Evolutionary conservation across 2,329 filamentous ascomycete species (phyloP).

Genomic region (Lachnellula cervina): DNA sequence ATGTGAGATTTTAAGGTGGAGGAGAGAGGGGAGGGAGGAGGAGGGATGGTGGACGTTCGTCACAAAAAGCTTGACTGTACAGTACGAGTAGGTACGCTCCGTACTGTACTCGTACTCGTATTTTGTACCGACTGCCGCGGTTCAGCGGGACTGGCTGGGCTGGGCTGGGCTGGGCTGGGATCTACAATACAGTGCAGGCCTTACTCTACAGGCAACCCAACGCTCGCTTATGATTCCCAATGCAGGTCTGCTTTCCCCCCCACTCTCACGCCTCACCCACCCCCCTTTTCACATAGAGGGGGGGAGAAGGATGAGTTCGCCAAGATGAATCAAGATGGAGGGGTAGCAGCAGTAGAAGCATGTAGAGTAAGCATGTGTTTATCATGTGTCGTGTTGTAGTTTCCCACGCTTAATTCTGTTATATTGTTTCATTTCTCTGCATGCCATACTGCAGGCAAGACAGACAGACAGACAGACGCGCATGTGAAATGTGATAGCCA

Average conservation of each 20-base stretch:
- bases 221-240: slow-evolving; percentile 8
- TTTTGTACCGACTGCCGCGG: background rate
- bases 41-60: background rate
- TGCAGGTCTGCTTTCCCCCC: background rate
- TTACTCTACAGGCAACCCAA: too few relatives aligned
- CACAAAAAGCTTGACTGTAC: background rate
- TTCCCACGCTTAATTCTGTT: too few relatives aligned
- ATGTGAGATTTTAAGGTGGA: background rate
- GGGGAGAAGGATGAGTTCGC: background rate
- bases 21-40: background rate
- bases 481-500: slow-evolving; percentile 4
- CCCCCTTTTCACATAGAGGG: background rate
- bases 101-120: too few relatives aligned
- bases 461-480: too few relatives aligned
- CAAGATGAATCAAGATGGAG: background rate
- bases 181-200: background rate
- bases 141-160: background rate
- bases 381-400: background rate
- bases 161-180: background rate
- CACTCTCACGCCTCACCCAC: background rate
- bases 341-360: background rate
- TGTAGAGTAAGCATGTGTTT: background rate
- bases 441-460: too few relatives aligned
- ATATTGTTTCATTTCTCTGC: too few relatives aligned
- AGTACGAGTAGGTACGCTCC: too few relatives aligned